These are phyloP conservation scores for Ustulina deusta DNA, from an alignment of 2,329 filamentous ascomycete species.

Conservation along the genomic window DNA sequence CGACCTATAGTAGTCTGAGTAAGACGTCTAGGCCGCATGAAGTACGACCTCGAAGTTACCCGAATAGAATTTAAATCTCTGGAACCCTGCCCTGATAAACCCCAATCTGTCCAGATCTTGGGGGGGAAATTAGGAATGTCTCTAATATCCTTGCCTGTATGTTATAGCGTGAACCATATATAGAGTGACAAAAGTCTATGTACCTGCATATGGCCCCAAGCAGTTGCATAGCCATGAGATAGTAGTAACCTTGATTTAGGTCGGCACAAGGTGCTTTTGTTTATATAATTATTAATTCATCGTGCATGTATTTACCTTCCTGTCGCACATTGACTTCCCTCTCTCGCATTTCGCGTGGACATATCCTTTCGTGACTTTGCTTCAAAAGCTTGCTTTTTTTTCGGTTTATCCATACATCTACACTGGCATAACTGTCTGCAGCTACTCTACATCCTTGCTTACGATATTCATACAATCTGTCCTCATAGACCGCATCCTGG, in stretches of 20 bases:
- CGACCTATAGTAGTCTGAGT: too few species aligned
- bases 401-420: neutral
- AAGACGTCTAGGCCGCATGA: too few species aligned
- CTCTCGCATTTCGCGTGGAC: neutral
- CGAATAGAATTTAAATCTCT: too few species aligned
- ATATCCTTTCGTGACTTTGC: neutral
- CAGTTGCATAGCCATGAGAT: neutral
- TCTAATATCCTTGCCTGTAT: neutral
- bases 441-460: neutral
- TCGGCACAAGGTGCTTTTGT: too few species aligned
- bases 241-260: neutral
- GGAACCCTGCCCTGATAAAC: too few species aligned
- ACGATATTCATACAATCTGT: slow-evolving; percentile 1
- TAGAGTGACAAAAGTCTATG: neutral
- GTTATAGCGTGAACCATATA: neutral
- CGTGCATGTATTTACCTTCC: slow-evolving; percentile 11
- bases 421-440: neutral
- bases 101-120: too few species aligned
- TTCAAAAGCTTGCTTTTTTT: neutral
- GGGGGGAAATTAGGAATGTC: neutral
- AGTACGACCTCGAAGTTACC: too few species aligned
- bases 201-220: neutral
- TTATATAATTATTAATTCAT: slow-evolving; percentile 7
- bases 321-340: neutral
- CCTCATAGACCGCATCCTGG: neutral